Evolutionary conservation across 495 filamentous ascomycete species (phyloP).

Genomic region (Polyplosphaeria fusca): DNA sequence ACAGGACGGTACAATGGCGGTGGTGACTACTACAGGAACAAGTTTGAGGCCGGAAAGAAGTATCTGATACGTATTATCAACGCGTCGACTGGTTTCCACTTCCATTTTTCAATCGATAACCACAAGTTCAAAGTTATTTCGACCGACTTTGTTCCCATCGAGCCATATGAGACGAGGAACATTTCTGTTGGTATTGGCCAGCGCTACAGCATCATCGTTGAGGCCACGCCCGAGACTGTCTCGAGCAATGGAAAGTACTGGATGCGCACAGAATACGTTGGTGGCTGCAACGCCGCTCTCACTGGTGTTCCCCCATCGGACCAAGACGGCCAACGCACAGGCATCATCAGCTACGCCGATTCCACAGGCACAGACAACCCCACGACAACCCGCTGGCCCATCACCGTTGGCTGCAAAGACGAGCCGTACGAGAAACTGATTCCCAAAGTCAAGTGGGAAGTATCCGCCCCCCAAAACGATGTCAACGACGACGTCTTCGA

Average conservation of each 20-base stretch:
- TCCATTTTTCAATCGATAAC: slow-evolving; percentile 27
- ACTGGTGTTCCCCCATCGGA: not conserved
- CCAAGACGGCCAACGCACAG: not conserved
- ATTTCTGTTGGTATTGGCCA: slow-evolving; percentile 33
- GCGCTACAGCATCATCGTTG: slow-evolving; percentile 42
- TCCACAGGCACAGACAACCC: slow-evolving; percentile 9
- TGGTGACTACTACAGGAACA: slow-evolving; percentile 30
- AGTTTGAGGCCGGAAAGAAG: slow-evolving; percentile 41
- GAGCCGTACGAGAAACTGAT: slow-evolving; percentile 7
- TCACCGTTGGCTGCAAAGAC: slow-evolving; percentile 18
- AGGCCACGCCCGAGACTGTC: slow-evolving; percentile 33
- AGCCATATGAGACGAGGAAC: slow-evolving; percentile 18
- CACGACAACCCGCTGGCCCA: not conserved
- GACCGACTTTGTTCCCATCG: slow-evolving; percentile 29
- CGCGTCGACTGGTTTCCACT: slow-evolving; percentile 11
- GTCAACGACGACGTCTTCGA: slow-evolving; percentile 13
- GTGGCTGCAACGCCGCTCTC: slow-evolving; percentile 1
- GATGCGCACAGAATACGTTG: slow-evolving; percentile 38
- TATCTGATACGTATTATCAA: slow-evolving; percentile 43
- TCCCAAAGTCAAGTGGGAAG: slow-evolving; percentile 29
- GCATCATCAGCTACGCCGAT: slow-evolving; percentile 27
- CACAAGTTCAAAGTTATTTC: slow-evolving; percentile 25
- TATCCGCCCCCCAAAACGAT: slow-evolving; percentile 24
- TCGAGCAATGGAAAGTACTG: slow-evolving; percentile 38
- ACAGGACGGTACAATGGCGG: slow-evolving; percentile 16